Conservation (phyloP, 192 early-diverging fungal species). For the Radiomyces spectabilis region DNA sequence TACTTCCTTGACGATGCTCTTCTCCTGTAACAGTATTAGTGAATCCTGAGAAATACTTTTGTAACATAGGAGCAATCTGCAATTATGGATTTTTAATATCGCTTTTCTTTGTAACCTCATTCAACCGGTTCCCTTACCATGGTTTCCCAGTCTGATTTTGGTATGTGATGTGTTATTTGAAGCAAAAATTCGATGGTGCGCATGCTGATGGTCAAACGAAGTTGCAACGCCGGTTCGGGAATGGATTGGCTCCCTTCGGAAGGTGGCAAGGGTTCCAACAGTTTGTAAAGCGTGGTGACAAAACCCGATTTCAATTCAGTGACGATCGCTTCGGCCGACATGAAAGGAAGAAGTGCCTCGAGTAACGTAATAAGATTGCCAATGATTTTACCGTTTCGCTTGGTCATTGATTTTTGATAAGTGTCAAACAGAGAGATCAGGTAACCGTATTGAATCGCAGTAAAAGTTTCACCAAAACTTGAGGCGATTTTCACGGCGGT, state of each 20-base stretch:
- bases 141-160: slow-evolving; percentile 24
- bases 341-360: slow-evolving; percentile 21
- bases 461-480: slow-evolving; percentile 53
- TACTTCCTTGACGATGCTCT: slow-evolving; percentile 11
- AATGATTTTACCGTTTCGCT: slow-evolving; percentile 24
- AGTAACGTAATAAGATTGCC: slow-evolving; percentile 23
- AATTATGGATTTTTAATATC: not conserved
- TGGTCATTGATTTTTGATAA: slow-evolving; percentile 5
- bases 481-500: slow-evolving; percentile 36
- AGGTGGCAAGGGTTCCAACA: slow-evolving; percentile 24
- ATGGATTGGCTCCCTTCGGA: not conserved
- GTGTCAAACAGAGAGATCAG: slow-evolving; percentile 41
- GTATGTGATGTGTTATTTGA: slow-evolving; percentile 10
- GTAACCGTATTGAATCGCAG: slow-evolving; percentile 42
- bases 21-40: slow-evolving; percentile 21
- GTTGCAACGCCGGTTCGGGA: not conserved
- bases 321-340: slow-evolving; percentile 23
- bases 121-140: slow-evolving; percentile 20
- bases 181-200: slow-evolving; percentile 27
- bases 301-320: slow-evolving; percentile 37
- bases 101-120: not conserved
- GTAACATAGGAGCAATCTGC: slow-evolving; percentile 45
- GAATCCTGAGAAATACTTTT: slow-evolving; percentile 55
- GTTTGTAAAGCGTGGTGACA: slow-evolving; percentile 21
- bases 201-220: slow-evolving; percentile 27